These are phyloP conservation scores for Mycena alexandri DNA, from an alignment of 768 basidiomycete genomes.

Conservation along the genomic window DNA sequence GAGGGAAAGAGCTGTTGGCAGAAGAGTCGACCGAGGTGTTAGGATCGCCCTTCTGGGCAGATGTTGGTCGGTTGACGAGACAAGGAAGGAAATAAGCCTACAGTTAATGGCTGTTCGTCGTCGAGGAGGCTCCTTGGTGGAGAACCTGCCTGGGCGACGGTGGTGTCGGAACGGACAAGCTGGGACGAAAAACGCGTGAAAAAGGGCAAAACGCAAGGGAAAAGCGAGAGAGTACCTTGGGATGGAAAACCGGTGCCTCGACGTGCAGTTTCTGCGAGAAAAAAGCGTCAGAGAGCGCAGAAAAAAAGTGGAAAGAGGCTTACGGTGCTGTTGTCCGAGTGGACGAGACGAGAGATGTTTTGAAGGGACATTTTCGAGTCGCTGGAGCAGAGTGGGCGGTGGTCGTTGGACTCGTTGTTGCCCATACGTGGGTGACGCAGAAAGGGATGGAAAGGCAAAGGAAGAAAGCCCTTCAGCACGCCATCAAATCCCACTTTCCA, in stretches of 20 bases:
- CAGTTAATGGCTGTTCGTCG: conserved; percentile 7
- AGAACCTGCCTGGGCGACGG: conserved; percentile 32
- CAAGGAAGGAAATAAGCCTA: background rate
- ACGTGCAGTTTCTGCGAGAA: conserved; percentile 15
- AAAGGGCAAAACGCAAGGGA: background rate
- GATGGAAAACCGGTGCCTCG: conserved; percentile 30
- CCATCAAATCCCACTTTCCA: conserved; percentile 8
- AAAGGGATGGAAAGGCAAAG: background rate
- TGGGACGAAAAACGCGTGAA: conserved; percentile 14
- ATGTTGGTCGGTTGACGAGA: background rate
- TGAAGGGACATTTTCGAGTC: background rate
- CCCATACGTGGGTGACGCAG: conserved; percentile 30
- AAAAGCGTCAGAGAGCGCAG: conserved; percentile 11
- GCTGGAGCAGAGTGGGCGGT: background rate
- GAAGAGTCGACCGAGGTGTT: conserved; percentile 19
- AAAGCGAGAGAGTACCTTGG: conserved; percentile 17
- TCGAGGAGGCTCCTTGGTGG: conserved; percentile 14
- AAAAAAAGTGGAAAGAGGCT: background rate
- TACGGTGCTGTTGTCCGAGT: conserved; percentile 1
- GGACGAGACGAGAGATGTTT: conserved; percentile 5
- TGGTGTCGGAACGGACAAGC: conserved; percentile 37
- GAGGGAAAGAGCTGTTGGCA: conserved; percentile 42
- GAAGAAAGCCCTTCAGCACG: background rate
- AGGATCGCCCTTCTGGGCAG: conserved; percentile 5
- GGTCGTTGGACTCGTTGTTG: conserved; percentile 33